Percentiles rank a stretch among this genome's conserved stretches.
phyloP scores from a whole-genome alignment of 1,139 yeast species.

The Geotrichum citri-aurantii region DNA sequence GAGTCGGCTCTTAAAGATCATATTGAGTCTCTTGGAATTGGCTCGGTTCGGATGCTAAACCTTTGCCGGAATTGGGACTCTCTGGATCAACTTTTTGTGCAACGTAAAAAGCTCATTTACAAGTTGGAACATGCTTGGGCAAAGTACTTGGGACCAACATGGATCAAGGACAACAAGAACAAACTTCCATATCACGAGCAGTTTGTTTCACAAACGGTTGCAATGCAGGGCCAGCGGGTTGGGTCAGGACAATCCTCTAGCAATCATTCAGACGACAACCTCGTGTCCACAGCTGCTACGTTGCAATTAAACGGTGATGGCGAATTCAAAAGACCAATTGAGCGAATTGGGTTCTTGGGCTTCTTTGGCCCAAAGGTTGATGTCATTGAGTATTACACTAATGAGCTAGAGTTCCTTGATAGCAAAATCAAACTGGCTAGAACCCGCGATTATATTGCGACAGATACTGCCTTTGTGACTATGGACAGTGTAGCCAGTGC shows the following conservation, averaged over 20 bases:
- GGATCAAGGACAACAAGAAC: slow-evolving; percentile 19
- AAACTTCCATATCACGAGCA: slow-evolving; percentile 3
- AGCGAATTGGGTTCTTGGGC: slow-evolving; percentile 45
- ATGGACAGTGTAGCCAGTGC: slow-evolving; percentile 84
- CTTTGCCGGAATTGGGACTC: slow-evolving; percentile 83
- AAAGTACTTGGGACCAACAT: slow-evolving; percentile 50
- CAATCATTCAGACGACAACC: slow-evolving; percentile 15
- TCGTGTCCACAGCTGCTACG: slow-evolving; percentile 6
- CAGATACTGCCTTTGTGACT: slow-evolving; percentile 65
- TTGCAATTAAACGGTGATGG: slow-evolving; percentile 15
- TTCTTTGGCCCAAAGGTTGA: slow-evolving; percentile 56
- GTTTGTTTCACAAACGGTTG: slow-evolving; percentile 9
- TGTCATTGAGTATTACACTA: slow-evolving; percentile 56
- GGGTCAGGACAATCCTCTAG: slow-evolving; percentile 6
- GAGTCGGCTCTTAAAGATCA: slow-evolving; percentile 64
- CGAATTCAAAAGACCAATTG: slow-evolving; percentile 38
- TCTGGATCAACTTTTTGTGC: slow-evolving; percentile 57
- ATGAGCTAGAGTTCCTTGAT: slow-evolving; percentile 53
- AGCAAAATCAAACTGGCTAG: slow-evolving; percentile 49
- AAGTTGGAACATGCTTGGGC: slow-evolving; percentile 74
- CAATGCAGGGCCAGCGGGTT: slow-evolving; percentile 14
- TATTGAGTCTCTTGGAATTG: slow-evolving; percentile 72
- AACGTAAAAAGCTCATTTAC: slow-evolving; percentile 49
- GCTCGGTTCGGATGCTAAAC: slow-evolving; percentile 67
- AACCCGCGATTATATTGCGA: slow-evolving; percentile 38